Percentiles rank a stretch among this genome's conserved stretches.
Evolutionary conservation across 345 rosid species (phyloP).

Genomic region (Eucalyptus curtisii): DNA sequence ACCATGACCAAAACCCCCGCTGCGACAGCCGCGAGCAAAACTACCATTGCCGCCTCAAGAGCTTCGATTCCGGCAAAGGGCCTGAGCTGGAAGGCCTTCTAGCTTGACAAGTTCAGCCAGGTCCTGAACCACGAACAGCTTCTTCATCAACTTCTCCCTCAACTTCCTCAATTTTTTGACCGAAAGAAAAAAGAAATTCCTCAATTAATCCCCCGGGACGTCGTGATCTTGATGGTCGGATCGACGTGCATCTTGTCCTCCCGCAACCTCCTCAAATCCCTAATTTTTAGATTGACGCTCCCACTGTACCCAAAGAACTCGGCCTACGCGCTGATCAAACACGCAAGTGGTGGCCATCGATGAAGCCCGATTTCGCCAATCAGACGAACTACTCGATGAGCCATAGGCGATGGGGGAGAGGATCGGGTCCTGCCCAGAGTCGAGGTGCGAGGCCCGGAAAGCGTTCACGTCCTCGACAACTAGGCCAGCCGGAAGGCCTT

Average conservation of each 20-base stretch:
- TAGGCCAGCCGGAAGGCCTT: rapidly evolving
- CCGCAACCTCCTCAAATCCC: no score
- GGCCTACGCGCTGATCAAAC: rapidly evolving
- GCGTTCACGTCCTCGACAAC: neutral
- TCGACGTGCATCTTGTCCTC: no score
- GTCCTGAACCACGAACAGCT: neutral
- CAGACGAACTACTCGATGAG: rapidly evolving
- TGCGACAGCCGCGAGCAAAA: rapidly evolving
- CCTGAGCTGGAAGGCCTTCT: neutral
- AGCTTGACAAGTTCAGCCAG: neutral
- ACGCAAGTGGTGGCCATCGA: no score
- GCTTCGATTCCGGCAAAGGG: neutral
- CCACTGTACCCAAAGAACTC: rapidly evolving
- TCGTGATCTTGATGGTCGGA: no score
- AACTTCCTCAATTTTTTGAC: neutral
- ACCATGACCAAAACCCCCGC: neutral
- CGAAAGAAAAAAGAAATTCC: no score
- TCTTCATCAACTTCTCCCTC: neutral
- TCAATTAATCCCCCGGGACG: no score
- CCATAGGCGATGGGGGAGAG: neutral
- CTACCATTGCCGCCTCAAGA: neutral
- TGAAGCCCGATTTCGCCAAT: no score
- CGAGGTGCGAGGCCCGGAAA: rapidly evolving
- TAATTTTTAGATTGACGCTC: no score
- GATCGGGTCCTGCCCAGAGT: neutral